phyloP scores from a whole-genome alignment of 1,284 basidiomycete genomes.

The Wallemia mellicola region DNA sequence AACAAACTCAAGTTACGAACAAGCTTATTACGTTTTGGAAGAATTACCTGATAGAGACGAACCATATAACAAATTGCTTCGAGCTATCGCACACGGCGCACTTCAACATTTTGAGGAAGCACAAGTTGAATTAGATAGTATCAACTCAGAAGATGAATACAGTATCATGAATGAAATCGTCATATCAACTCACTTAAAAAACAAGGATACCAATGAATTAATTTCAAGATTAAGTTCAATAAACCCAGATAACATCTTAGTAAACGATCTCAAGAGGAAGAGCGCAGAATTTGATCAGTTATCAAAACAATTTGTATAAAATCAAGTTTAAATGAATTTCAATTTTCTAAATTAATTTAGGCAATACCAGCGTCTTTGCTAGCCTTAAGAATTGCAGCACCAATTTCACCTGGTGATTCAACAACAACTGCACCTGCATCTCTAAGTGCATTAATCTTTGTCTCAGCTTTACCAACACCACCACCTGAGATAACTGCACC shows the following conservation, averaged over 20 bases:
- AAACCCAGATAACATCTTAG: background rate
- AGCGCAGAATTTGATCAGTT: background rate
- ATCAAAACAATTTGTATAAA: background rate
- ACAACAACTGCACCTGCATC: constrained; percentile 80
- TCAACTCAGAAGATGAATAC: background rate
- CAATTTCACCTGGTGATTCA: constrained; percentile 85
- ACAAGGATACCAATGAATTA: background rate
- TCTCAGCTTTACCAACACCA: constrained; percentile 81
- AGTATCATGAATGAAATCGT: background rate
- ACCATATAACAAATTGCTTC: constrained; percentile 40
- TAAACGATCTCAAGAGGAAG: background rate
- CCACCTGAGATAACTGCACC: constrained; percentile 41
- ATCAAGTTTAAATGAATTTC: background rate
- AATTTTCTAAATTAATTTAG: constrained; percentile 16
- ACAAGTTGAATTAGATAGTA: constrained; percentile 35
- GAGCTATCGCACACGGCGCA: constrained; percentile 52
- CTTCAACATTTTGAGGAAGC: constrained; percentile 52
- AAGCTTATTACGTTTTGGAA: constrained; percentile 63
- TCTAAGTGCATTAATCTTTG: constrained; percentile 85
- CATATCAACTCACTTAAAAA: background rate
- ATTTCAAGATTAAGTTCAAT: background rate
- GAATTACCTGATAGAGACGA: constrained; percentile 54
- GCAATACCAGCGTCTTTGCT: constrained; percentile 59
- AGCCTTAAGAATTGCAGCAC: constrained; percentile 55
- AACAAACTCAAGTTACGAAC: constrained; percentile 21